Base-by-base conservation (phyloP, 2,329 filamentous ascomycete species). In the Exophiala xenobiotica region DNA sequence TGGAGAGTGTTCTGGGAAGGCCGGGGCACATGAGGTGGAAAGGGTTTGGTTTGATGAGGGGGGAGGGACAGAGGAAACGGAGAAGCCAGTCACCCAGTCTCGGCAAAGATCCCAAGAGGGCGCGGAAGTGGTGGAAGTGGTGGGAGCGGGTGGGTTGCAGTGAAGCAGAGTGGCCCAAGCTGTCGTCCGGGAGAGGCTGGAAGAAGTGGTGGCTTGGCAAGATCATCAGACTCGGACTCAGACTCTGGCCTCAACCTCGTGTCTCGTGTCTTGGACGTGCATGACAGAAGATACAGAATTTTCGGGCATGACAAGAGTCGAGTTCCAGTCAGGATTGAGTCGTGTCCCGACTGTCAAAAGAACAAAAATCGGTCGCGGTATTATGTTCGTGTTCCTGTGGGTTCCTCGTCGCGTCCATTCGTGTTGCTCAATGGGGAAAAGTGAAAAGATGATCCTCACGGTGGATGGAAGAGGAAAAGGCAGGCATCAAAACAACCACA, bases 1-100 rank as follows among this genome's bases (percentile, higher is more conserved):
- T 46, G 41, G 29, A 45, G 43, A 45, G 42, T 20, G 33, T 45
- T 45, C 42, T 27, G 33, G n/a, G 35, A 42, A 31, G 46, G 19
- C 24, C 38, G 46, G 46, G 24, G 37, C 26, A 33, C 22, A 42
- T 16, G 27, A 51, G 45, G 38, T 52, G 48, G 52, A 59, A 59
- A 54, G 51, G 53, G 53, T 54, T 56, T 59, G 56, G 53, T 51
- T 42, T 51, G 50, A 23, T 41, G 43, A 33, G 31, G 46, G 46
- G 31, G 47, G 22, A 37, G 22, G 49, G 43, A 43, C 27, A 24
- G 31, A 20, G 18, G 27, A 29, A 35, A 8, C 14, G 43, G 18
- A 8, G 27, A 9, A 19, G 31, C n/a, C 20, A 9, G 42, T 16
- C 37, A 40, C 16, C 22, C n/a, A 39, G 11, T 40, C 9, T 22